Conservation (phyloP, 2,329 filamentous ascomycete species). For the Colletotrichum costaricense region DNA sequence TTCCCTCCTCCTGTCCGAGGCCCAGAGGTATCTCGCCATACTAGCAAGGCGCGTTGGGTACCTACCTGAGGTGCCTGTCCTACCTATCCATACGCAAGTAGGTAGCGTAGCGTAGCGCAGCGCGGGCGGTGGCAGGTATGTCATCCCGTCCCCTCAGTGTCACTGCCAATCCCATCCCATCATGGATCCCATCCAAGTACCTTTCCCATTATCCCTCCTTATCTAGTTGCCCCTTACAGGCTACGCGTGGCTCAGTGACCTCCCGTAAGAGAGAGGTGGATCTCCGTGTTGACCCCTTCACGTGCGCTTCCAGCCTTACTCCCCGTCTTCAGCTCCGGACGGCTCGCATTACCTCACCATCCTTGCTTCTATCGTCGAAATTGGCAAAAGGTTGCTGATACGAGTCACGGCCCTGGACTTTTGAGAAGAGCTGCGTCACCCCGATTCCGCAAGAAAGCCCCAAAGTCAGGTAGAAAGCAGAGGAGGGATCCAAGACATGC, state of each 20-base stretch:
- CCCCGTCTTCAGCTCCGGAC: not conserved
- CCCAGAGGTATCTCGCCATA: not conserved
- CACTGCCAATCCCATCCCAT: not conserved
- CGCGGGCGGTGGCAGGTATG: not conserved
- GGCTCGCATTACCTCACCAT: not conserved
- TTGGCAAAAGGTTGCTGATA: not conserved
- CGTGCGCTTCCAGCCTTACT: not conserved
- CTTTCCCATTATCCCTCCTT: not conserved
- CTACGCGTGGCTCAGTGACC: not conserved
- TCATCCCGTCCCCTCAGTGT: not conserved
- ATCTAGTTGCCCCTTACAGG: not conserved
- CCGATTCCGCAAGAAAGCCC: not conserved
- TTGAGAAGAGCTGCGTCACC: conserved; percentile 10
- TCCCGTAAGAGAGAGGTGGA: not conserved
- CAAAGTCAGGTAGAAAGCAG: not conserved
- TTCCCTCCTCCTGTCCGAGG: not conserved
- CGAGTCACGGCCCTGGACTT: conserved; percentile 6
- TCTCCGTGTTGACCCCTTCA: not conserved
- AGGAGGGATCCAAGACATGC: not conserved
- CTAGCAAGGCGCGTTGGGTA: not conserved
- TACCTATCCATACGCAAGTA: not conserved
- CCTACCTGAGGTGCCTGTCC: not conserved
- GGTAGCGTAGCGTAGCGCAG: not conserved
- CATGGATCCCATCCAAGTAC: not conserved
- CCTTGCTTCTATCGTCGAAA: conserved; percentile 1